Evolutionary conservation across 2,329 filamentous ascomycete species (phyloP).

Genomic region (Colletotrichum aenigma): DNA sequence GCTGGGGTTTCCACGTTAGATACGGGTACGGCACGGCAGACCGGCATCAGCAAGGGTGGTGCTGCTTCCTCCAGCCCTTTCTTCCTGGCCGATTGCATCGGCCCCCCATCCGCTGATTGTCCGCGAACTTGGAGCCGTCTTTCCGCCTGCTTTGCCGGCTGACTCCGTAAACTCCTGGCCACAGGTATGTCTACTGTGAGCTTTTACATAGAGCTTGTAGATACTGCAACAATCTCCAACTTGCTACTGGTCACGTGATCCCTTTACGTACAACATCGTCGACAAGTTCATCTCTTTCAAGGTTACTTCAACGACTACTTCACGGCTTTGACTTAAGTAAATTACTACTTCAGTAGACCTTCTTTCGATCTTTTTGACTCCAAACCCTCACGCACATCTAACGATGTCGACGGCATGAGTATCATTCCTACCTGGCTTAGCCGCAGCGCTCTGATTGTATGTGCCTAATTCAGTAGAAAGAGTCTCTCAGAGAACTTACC

Average conservation of each 20-base stretch:
- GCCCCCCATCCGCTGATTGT: background rate
- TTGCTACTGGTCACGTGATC: background rate
- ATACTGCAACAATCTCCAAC: background rate
- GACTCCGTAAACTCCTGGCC: background rate
- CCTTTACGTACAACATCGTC: background rate
- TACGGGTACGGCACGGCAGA: background rate
- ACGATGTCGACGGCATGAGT: background rate
- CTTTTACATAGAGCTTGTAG: background rate
- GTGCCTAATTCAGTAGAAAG: background rate
- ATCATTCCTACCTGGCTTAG: background rate
- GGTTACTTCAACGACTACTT: background rate
- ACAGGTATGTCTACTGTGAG: rapidly evolving
- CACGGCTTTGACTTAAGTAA: background rate
- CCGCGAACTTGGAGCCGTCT: background rate
- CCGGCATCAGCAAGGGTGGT: background rate
- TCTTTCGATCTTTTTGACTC: background rate
- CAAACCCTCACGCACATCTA: background rate
- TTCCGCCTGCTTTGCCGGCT: background rate
- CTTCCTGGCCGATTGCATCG: background rate
- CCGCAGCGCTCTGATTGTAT: background rate
- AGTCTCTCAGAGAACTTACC: too few relatives aligned
- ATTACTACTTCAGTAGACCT: background rate
- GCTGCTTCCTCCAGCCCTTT: background rate
- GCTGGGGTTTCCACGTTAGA: background rate
- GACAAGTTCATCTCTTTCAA: background rate